Evolutionary conservation across 495 filamentous ascomycete species (phyloP).

Genomic region (Penicilliopsis zonata): DNA sequence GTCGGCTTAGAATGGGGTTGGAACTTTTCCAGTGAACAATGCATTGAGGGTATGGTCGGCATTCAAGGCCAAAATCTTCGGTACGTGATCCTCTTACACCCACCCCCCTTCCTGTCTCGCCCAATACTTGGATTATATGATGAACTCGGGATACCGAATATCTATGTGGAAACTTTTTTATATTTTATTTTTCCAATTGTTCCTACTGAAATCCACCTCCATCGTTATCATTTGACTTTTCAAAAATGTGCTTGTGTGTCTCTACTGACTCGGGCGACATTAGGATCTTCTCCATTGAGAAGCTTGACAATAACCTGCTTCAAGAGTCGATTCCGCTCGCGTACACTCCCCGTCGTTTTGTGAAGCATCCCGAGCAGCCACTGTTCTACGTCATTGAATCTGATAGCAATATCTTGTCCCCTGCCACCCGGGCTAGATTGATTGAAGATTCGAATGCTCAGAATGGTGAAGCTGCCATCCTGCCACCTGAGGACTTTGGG

Average conservation of each 20-base stretch:
- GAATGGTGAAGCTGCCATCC: constrained; percentile 55
- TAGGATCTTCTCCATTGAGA: constrained; percentile 87
- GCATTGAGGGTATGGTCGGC: constrained; percentile 87
- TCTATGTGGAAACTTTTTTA: constrained; percentile 42
- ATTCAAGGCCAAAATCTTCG: constrained; percentile 82
- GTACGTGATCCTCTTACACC: constrained; percentile 39
- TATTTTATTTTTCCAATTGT: constrained; percentile 53
- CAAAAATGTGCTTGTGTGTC: not conserved
- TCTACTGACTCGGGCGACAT: constrained; percentile 18
- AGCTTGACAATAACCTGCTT: constrained; percentile 72
- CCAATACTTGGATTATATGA: constrained; percentile 56
- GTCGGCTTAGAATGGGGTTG: constrained; percentile 83
- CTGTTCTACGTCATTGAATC: constrained; percentile 90
- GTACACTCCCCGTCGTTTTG: constrained; percentile 79
- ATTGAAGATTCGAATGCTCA: constrained; percentile 50
- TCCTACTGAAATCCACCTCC: constrained; percentile 49
- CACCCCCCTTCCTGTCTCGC: constrained; percentile 6
- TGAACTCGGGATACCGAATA: constrained; percentile 45
- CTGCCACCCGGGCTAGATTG: constrained; percentile 56
- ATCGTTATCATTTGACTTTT: constrained; percentile 1
- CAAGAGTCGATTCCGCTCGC: constrained; percentile 81
- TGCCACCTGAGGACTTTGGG: constrained; percentile 80
- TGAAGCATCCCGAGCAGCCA: constrained; percentile 77
- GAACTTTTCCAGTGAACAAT: constrained; percentile 92
- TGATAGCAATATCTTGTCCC: constrained; percentile 78